Evolutionary conservation across 2,329 filamentous ascomycete species (phyloP).

Genomic region (Ilyonectria destructans): DNA sequence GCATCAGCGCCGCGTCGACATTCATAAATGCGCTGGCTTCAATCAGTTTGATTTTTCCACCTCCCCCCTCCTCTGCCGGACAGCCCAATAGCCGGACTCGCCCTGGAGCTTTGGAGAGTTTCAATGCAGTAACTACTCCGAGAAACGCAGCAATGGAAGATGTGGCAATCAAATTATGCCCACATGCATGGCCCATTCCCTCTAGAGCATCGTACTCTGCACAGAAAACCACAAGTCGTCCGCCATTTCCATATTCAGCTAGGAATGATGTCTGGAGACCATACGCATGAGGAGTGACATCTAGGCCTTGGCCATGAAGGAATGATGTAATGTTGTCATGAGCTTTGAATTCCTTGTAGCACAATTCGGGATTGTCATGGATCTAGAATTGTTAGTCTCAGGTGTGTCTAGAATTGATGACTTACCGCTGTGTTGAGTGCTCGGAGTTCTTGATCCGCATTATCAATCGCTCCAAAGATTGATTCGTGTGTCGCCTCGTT

Average conservation of each 20-base stretch:
- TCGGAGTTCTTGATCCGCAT: neutral
- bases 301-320: neutral
- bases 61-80: constrained; percentile 60
- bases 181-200: constrained; percentile 57
- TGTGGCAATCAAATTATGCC: constrained; percentile 51
- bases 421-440: constrained; percentile 1
- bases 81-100: constrained; percentile 58
- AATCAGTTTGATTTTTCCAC: constrained; percentile 59
- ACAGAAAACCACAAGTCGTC: constrained; percentile 13
- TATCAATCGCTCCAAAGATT: neutral
- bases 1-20: constrained; percentile 48
- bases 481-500: neutral
- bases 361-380: constrained; percentile 16
- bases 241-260: constrained; percentile 9
- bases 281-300: neutral
- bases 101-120: neutral
- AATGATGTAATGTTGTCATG: constrained; percentile 12
- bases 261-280: constrained; percentile 14
- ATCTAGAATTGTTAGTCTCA: constrained; percentile 2
- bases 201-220: constrained; percentile 55
- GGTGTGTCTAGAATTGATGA: neutral
- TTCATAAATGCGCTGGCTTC: constrained; percentile 26
- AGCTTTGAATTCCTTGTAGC: constrained; percentile 18
- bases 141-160: constrained; percentile 54
- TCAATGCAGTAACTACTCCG: constrained; percentile 38